Evolutionary conservation across 2,329 filamentous ascomycete genomes (phyloP).

Genomic region (Diplodia scrobiculata): DNA sequence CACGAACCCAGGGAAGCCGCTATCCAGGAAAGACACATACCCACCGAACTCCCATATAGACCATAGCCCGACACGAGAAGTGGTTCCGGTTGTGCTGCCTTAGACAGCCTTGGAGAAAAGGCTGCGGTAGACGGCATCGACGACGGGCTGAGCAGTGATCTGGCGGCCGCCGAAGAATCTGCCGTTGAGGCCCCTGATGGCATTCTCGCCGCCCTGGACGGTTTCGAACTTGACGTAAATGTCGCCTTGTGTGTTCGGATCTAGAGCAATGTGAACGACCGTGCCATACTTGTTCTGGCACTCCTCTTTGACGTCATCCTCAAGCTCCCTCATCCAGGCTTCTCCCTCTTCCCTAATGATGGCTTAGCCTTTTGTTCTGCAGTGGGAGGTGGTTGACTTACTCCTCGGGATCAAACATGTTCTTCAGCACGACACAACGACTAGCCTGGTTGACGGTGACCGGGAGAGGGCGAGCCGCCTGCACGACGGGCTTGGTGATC

Average conservation of each 20-base stretch:
- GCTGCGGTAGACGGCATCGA: conserved; percentile 96
- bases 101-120: conserved; percentile 55
- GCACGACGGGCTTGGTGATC: conserved; percentile 75
- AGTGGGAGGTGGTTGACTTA: conserved; percentile 57
- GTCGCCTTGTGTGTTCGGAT: conserved; percentile 90
- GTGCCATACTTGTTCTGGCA: conserved; percentile 95
- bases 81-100: background rate
- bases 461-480: conserved; percentile 70
- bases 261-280: conserved; percentile 94
- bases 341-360: conserved; percentile 77
- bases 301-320: conserved; percentile 89
- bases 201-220: conserved; percentile 92
- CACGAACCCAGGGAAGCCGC: conserved; percentile 19
- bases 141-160: conserved; percentile 92
- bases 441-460: conserved; percentile 85
- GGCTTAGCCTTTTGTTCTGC: conserved; percentile 41
- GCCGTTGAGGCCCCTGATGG: conserved; percentile 95
- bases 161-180: conserved; percentile 90
- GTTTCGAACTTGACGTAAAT: conserved; percentile 99
- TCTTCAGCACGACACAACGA: conserved; percentile 89
- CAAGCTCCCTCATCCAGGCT: conserved; percentile 86
- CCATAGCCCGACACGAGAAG: background rate
- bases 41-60: conserved; percentile 19
- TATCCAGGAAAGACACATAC: conserved; percentile 26
- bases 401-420: conserved; percentile 92